Percentiles rank a stretch among this genome's conserved stretches.
phyloP scores from a whole-genome alignment of 2,329 filamentous ascomycete genomes.

The Acephala macrosclerotiorum region DNA sequence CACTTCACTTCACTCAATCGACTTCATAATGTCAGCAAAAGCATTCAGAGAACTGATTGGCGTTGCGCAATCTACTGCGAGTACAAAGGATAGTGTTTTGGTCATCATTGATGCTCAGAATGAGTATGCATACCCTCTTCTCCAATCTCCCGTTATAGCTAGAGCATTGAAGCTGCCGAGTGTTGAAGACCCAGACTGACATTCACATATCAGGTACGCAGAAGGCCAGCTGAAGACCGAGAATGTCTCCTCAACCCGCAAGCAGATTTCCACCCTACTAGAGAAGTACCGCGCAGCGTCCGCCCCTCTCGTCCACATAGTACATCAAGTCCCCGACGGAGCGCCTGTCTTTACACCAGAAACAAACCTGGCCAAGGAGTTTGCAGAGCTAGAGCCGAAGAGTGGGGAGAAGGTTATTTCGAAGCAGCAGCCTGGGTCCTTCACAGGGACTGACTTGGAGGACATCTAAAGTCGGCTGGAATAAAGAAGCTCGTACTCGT shows the following conservation, averaged over 20 bases:
- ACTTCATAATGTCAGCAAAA: conserved; percentile 29
- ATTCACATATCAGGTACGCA: conserved; percentile 47
- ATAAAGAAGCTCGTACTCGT: conserved; percentile 66
- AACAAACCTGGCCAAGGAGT: conserved; percentile 66
- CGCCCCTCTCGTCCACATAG: conserved; percentile 64
- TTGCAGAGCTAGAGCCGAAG: conserved; percentile 63
- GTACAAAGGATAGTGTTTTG: conserved; percentile 63
- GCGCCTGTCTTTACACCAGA: conserved; percentile 71
- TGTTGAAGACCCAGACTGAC: too few species aligned
- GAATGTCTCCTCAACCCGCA: conserved; percentile 60
- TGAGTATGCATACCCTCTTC: conserved; percentile 57
- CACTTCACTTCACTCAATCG: too few species aligned
- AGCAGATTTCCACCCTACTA: conserved; percentile 63
- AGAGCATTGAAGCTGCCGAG: too few species aligned
- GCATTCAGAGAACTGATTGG: conserved; percentile 52
- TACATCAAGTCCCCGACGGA: conserved; percentile 65
- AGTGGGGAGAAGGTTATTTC: conserved; percentile 61
- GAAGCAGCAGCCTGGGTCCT: conserved; percentile 66
- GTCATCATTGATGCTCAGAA: conserved; percentile 77
- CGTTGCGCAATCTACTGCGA: conserved; percentile 60
- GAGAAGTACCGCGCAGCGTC: conserved; percentile 63
- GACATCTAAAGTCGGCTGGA: conserved; percentile 54
- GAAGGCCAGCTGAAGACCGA: conserved; percentile 62
- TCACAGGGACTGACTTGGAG: conserved; percentile 66
- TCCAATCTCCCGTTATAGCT: not conserved